Base-by-base conservation (phyloP, 78 protist genomes). In the Tieghemostelium lacteum region DNA sequence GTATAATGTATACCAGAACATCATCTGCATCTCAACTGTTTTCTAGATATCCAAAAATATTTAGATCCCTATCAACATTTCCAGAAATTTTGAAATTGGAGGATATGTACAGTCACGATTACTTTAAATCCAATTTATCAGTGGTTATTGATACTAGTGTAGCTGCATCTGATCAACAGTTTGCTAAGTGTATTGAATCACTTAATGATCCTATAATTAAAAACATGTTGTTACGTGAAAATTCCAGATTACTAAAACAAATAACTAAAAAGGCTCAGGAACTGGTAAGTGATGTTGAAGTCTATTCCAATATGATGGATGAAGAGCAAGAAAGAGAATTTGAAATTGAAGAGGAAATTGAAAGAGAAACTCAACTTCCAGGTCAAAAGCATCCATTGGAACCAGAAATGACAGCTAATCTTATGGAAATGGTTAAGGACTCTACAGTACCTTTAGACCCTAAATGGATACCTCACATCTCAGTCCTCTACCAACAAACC, bases 301-400 rank as follows among this genome's bases (percentile, higher is more conserved):
- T 64, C 50, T 64, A n/a, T 22, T 37, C 54, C 28, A 37, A 29
- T 3, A 6, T 45, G 6, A 22, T n/a, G 16, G 72, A 64, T 20
- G 72, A 39, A 20, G 72, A 64, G 37, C 54, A 64, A 64, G 72
- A 64, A 39, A 7, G 72, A 37, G 72, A 64, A 20, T n/a, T n/a
- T 19, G 72, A 64, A 37, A 2, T 64, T 2, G 72, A 64, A 64
- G 50, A 37, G 14, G 72, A 64, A 64, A 33, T 1, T 3, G 72
- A 64, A 64, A 4, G 8, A 8, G 37, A n/a, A n/a, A n/a, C 2
- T 2, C 12, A 64, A n/a, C 40, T 37, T 12, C 50, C 49, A 37
- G 28, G 50, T 57, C 34, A 4, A 39, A 64, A 37, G 37, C 31
- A 8, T 10, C 22, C 42, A 34, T 8, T 22, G 31, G 39, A 28